phyloP scores from a whole-genome alignment of 2,329 filamentous ascomycete species.

The Juglanconis oblonga region DNA sequence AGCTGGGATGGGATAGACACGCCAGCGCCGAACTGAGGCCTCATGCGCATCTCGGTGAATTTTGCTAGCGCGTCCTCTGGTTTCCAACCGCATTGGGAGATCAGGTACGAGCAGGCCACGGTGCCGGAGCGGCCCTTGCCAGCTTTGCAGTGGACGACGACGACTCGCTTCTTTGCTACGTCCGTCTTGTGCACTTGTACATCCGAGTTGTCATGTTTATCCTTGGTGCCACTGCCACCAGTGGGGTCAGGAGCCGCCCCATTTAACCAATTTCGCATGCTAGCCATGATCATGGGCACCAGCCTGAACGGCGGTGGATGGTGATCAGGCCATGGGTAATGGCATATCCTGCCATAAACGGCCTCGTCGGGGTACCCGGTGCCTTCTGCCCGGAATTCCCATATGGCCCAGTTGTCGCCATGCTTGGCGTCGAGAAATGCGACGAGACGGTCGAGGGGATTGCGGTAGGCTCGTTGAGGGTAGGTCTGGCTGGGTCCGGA shows the following conservation, averaged over 20 bases:
- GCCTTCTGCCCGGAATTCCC: slow-evolving; percentile 96
- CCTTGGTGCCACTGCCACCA: not conserved
- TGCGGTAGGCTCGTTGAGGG: slow-evolving; percentile 89
- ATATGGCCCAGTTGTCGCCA: slow-evolving; percentile 83
- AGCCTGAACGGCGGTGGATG: slow-evolving; percentile 91
- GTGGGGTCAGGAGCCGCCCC: slow-evolving; percentile 36
- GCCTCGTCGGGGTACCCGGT: slow-evolving; percentile 91
- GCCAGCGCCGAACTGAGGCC: slow-evolving; percentile 81
- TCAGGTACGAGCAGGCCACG: slow-evolving; percentile 82
- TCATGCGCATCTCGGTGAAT: slow-evolving; percentile 82
- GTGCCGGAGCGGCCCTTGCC: slow-evolving; percentile 93
- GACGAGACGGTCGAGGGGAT: slow-evolving; percentile 83
- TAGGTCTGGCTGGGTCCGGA: slow-evolving; percentile 89
- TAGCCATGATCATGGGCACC: slow-evolving; percentile 83
- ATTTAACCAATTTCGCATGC: slow-evolving; percentile 85
- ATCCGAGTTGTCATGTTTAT: slow-evolving; percentile 17
- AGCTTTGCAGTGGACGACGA: slow-evolving; percentile 95
- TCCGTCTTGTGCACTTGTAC: slow-evolving; percentile 15
- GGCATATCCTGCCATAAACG: slow-evolving; percentile 79
- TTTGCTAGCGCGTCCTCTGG: slow-evolving; percentile 50
- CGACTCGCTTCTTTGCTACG: slow-evolving; percentile 53
- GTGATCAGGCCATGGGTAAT: slow-evolving; percentile 96
- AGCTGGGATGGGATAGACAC: slow-evolving; percentile 92
- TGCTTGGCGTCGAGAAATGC: slow-evolving; percentile 86
- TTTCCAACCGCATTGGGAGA: slow-evolving; percentile 72